Evolutionary conservation across 169 alveolate genomes (phyloP).

Genomic region (Ichthyophthirius multifiliis): DNA sequence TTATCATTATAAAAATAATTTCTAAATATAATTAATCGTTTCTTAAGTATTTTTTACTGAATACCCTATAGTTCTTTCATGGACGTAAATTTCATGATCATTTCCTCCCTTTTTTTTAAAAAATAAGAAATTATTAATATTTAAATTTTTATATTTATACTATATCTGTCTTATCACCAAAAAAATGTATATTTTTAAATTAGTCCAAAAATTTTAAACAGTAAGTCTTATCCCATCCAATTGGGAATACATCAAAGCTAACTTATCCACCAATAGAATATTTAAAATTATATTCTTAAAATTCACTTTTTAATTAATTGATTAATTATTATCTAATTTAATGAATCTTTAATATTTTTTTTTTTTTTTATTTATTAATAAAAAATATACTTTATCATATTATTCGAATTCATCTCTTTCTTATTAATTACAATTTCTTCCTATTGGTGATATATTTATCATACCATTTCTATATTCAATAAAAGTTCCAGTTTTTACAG

Average conservation of each 20-base stretch:
- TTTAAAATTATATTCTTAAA: conserved; percentile 73
- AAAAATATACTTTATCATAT: conserved; percentile 77
- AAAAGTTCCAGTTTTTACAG: conserved; percentile 94
- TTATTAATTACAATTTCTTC: conserved; percentile 93
- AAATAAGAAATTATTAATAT: not conserved
- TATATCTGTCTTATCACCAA: conserved; percentile 91
- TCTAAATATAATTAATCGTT: conserved; percentile 68
- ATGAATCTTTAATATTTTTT: conserved; percentile 16
- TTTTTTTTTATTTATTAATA: not conserved
- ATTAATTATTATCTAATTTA: conserved; percentile 72
- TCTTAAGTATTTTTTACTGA: conserved; percentile 87
- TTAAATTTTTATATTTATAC: conserved; percentile 11
- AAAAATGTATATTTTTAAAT: conserved; percentile 90
- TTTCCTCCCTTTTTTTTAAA: conserved; percentile 91
- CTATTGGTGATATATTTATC: conserved; percentile 96
- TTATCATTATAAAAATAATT: conserved; percentile 33
- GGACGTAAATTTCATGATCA: conserved; percentile 91
- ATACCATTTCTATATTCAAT: conserved; percentile 95
- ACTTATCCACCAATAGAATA: conserved; percentile 97
- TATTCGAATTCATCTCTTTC: conserved; percentile 92
- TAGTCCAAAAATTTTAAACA: conserved; percentile 84
- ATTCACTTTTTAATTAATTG: conserved; percentile 61
- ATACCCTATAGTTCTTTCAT: conserved; percentile 91
- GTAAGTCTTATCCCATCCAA: conserved; percentile 94
- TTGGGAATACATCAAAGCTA: conserved; percentile 94